Evolutionary conservation across 208 protist genomes (phyloP), one percentile per base, ranked within the genome.

Genomic region (Crithidia sp.): DNA sequence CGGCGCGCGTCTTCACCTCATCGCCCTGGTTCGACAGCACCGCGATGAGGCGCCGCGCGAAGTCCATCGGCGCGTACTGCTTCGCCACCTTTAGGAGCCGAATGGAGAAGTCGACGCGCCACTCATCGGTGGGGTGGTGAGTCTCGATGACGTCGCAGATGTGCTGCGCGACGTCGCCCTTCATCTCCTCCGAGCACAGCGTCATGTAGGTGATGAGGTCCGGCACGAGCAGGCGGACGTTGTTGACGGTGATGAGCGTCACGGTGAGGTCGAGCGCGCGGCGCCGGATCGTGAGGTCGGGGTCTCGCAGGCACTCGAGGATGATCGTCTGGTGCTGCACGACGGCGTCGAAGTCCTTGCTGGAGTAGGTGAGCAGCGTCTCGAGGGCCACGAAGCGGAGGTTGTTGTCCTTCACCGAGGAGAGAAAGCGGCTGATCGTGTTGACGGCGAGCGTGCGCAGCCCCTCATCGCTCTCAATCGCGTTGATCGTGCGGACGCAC

Each of bases 391-490:
- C 98, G 78, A 99, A 99, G 62, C 97, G 95, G 65, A 99, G 96
- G 83, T 99, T 99, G 79, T 99, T 99, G 79, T 99, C 98, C n/a
- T 80, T 80, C 64, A 93, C 98, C 6, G 83, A 85, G 16, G 90
- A 73, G 9, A 99, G 86, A 75, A 99, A 99, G 62, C 98, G 91
- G 57, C 98, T 97, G n/a, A 99, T 91, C 62, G 98, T 99, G 82
- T 99, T 99, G 66, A 99, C 91, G 9, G 97, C 98, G 43, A 99
- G 92, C 16, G 96, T 77, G 17, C 92, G 86, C 50, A 97, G 85
- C 13, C 73, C 87, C 12, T 87, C 84, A 72, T 98, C 94, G 52
- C 89, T 89, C 69, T 99, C 96, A 56, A 99, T 99, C 4, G 89
- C 83, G 89, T 99, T 95, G 76, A 99, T 99, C 0, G 98, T 99